A percentile compares a stretch with the other conserved stretches of the same genome.
Conservation (phyloP, 2,329 filamentous ascomycete genomes). For the Nemania sp. region DNA sequence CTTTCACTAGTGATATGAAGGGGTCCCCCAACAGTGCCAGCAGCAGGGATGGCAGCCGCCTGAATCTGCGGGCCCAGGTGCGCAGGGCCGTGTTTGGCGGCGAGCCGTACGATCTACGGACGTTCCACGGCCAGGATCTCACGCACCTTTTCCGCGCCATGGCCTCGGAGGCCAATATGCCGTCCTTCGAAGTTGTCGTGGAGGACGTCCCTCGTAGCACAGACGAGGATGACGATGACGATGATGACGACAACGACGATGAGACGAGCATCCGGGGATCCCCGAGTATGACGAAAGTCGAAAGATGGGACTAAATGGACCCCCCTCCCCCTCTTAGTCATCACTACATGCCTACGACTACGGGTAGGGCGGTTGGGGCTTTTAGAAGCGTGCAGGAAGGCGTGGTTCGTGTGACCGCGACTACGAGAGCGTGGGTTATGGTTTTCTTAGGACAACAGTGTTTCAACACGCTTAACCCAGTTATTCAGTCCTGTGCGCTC, state of each 20-base stretch:
- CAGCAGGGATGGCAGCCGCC: background rate
- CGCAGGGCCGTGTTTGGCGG: slow-evolving; percentile 21
- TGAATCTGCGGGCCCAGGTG: slow-evolving; percentile 25
- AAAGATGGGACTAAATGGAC: slow-evolving; percentile 8
- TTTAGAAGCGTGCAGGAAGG: background rate
- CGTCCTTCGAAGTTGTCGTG: slow-evolving; percentile 32
- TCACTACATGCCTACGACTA: background rate
- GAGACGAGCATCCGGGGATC: slow-evolving; percentile 13
- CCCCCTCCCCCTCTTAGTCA: too few relatives aligned
- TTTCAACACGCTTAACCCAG: slow-evolving; percentile 8
- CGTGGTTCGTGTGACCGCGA: background rate
- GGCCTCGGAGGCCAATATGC: slow-evolving; percentile 18
- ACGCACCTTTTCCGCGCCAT: slow-evolving; percentile 25
- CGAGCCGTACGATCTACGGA: slow-evolving; percentile 32
- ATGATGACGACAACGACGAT: slow-evolving; percentile 15
- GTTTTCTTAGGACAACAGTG: slow-evolving; percentile 1
- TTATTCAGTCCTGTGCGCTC: background rate
- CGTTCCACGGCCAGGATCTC: slow-evolving; percentile 26
- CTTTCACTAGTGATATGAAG: slow-evolving; percentile 22
- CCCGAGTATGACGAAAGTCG: background rate
- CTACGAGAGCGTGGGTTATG: background rate
- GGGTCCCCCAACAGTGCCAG: background rate
- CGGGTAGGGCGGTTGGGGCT: background rate
- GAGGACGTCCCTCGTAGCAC: slow-evolving; percentile 5
- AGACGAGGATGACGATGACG: slow-evolving; percentile 1